A percentile compares a stretch with the other conserved stretches of the same genome.
Conservation (phyloP, 1,139 yeast species). For the Zygoascus meyerae region DNA sequence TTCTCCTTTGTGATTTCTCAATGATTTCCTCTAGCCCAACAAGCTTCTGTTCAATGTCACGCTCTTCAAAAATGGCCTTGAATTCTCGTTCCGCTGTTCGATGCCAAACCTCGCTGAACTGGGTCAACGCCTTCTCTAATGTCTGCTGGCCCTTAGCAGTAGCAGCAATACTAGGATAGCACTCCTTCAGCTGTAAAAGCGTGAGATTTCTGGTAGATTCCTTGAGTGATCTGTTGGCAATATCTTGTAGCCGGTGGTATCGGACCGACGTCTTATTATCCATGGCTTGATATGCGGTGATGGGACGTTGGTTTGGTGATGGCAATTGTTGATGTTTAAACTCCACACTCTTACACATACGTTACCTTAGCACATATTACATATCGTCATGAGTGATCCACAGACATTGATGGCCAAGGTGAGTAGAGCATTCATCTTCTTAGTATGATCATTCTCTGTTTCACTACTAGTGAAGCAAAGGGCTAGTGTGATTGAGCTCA, state of each 20-base stretch:
- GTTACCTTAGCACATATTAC: background rate
- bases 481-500: too few species aligned
- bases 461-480: too few species aligned
- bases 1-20: constrained; percentile 43
- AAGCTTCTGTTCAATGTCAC: constrained; percentile 52
- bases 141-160: constrained; percentile 45
- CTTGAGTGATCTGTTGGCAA: constrained; percentile 59
- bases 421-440: constrained; percentile 9
- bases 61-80: constrained; percentile 57
- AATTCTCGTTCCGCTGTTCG: constrained; percentile 56
- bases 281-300: background rate
- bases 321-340: too few species aligned
- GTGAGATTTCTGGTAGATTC: constrained; percentile 60
- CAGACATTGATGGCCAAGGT: constrained; percentile 16
- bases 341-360: background rate
- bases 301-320: background rate
- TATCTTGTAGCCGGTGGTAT: constrained; percentile 48
- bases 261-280: constrained; percentile 35
- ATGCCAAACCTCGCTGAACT: constrained; percentile 58
- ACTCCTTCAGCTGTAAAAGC: constrained; percentile 53
- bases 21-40: constrained; percentile 63
- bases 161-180: constrained; percentile 58
- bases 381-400: constrained; percentile 15
- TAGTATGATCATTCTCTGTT: too few species aligned
- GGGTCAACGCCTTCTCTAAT: constrained; percentile 53